phyloP scores from a whole-genome alignment of 2,329 filamentous ascomycete genomes.

The Fusarium setosum region DNA sequence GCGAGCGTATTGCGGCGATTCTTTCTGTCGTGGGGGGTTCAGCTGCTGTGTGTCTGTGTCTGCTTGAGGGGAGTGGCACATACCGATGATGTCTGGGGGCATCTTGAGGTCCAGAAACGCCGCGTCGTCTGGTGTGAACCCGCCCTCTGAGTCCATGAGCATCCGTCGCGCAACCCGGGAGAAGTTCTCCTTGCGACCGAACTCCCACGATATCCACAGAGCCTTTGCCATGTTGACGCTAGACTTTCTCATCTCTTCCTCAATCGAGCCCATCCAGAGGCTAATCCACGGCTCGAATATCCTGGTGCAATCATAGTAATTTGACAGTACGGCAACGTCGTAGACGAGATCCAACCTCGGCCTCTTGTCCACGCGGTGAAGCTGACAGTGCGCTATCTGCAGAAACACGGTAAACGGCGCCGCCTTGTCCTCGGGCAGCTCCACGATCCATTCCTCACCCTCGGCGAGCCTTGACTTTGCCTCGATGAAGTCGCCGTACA shows the following conservation, averaged over 20 bases:
- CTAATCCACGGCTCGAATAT: not conserved
- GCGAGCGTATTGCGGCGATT: slow-evolving; percentile 36
- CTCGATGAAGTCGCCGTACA: slow-evolving; percentile 43
- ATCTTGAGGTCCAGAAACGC: slow-evolving; percentile 24
- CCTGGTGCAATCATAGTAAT: not conserved
- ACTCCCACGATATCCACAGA: slow-evolving; percentile 47
- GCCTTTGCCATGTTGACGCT: slow-evolving; percentile 36
- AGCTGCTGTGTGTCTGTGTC: not conserved
- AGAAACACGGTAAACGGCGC: slow-evolving; percentile 42
- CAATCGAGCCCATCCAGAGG: slow-evolving; percentile 16
- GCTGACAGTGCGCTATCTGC: slow-evolving; percentile 45
- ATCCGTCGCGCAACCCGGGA: slow-evolving; percentile 34
- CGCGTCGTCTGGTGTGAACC: slow-evolving; percentile 16
- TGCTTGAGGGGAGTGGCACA: not conserved
- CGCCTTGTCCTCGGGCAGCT: not conserved
- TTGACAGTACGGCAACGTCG: not conserved
- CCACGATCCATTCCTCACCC: slow-evolving; percentile 28
- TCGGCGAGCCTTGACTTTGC: slow-evolving; percentile 11
- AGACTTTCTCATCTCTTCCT: slow-evolving; percentile 22
- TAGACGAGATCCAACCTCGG: slow-evolving; percentile 40
- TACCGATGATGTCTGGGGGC: slow-evolving; percentile 27
- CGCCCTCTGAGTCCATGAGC: slow-evolving; percentile 30
- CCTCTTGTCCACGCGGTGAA: slow-evolving; percentile 38
- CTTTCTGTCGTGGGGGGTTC: slow-evolving; percentile 11
- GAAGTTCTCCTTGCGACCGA: slow-evolving; percentile 42